Percentiles rank a stretch among this genome's conserved stretches.
phyloP scores from a whole-genome alignment of 176 grass and related monocot genomes.

The Carex littledalei region DNA sequence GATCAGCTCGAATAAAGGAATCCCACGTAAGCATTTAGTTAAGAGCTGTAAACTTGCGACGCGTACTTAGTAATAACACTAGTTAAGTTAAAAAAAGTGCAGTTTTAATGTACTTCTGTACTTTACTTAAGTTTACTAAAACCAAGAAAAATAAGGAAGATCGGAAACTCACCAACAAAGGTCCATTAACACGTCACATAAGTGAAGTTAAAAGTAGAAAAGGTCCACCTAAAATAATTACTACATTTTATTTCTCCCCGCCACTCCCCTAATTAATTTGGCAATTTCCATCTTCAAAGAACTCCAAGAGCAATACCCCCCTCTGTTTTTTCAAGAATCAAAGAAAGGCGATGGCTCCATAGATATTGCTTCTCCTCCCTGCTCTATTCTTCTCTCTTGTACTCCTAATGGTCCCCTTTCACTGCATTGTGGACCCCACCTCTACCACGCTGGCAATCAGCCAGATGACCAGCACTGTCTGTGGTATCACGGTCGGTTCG shows the following conservation, averaged over 20 bases:
- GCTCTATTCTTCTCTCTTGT: background rate
- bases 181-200: background rate
- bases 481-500: slow-evolving; percentile 30
- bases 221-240: too few species aligned
- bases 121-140: background rate
- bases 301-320: too few species aligned
- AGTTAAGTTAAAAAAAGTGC: background rate
- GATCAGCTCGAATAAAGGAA: background rate
- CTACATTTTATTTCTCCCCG: too few species aligned
- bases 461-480: slow-evolving; percentile 29
- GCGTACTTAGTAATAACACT: background rate
- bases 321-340: too few species aligned
- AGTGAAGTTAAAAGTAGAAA: too few species aligned
- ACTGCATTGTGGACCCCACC: background rate
- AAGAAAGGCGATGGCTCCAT: too few species aligned
- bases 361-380: background rate
- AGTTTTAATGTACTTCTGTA: background rate
- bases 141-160: background rate
- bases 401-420: background rate
- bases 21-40: background rate
- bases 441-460: slow-evolving; percentile 57
- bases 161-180: background rate
- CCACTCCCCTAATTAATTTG: too few species aligned
- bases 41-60: background rate
- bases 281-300: too few species aligned